Evolutionary conservation across 148 eudicot species (phyloP).

Genomic region (Rhododendron williamsianum): DNA sequence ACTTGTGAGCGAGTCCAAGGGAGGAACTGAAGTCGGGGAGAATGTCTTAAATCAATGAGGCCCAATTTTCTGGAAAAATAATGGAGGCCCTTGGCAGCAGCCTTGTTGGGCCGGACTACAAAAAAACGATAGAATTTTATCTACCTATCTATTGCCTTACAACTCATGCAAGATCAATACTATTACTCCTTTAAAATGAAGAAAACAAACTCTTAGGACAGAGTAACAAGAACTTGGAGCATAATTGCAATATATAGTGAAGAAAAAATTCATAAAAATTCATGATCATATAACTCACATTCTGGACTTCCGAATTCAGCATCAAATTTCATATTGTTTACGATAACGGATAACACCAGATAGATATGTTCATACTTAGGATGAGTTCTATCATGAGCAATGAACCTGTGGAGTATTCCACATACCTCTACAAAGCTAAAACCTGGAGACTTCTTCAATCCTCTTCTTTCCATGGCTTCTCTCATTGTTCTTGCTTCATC

Average conservation of each 20-base stretch:
- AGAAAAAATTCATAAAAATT: neutral
- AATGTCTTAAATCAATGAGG: neutral
- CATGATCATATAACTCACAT: slow-evolving; percentile 3
- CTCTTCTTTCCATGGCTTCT: slow-evolving; percentile 70
- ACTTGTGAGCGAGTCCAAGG: slow-evolving; percentile 17
- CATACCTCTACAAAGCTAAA: slow-evolving; percentile 65
- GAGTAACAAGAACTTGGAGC: neutral
- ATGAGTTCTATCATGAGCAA: slow-evolving; percentile 76
- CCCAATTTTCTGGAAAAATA: too few relatives aligned
- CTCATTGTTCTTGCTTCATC: slow-evolving; percentile 62
- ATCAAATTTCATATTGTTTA: slow-evolving; percentile 41
- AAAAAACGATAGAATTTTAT: too few relatives aligned
- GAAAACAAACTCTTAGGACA: neutral
- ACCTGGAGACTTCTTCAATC: slow-evolving; percentile 82
- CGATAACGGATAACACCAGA: slow-evolving; percentile 35
- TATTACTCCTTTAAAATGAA: neutral
- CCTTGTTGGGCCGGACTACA: too few relatives aligned
- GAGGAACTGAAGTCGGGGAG: slow-evolving; percentile 19
- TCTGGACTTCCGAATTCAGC: slow-evolving; percentile 20
- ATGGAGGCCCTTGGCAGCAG: too few relatives aligned
- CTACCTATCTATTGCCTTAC: too few relatives aligned
- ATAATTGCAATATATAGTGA: neutral
- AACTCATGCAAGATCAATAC: too few relatives aligned
- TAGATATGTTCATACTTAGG: slow-evolving; percentile 42
- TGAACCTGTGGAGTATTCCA: slow-evolving; percentile 60